Percentiles rank a stretch among this genome's conserved stretches.
phyloP scores from a whole-genome alignment of 441 rosid species.

The Gossypium trilobum region DNA sequence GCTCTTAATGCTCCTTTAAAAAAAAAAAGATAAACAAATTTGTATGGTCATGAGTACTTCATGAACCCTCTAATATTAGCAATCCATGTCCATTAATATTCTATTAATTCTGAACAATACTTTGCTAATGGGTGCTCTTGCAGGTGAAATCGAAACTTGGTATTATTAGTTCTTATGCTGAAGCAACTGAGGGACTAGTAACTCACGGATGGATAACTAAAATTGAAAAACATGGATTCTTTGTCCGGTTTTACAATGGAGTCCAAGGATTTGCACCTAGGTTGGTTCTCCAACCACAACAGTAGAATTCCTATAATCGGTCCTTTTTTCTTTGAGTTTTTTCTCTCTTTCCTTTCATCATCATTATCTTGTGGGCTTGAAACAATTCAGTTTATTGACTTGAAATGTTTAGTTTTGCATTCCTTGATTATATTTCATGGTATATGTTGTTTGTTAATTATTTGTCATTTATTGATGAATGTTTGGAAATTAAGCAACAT shows the following conservation, averaged over 20 bases:
- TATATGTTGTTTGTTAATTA: neutral
- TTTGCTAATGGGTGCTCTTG: conserved; percentile 20
- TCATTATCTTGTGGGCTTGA: neutral
- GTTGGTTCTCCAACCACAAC: conserved; percentile 29
- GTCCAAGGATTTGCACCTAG: conserved; percentile 95
- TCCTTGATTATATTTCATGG: neutral
- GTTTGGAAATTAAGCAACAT: neutral
- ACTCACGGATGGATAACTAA: conserved; percentile 98
- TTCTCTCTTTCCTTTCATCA: neutral
- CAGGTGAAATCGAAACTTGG: conserved; percentile 91
- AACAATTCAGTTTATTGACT: neutral
- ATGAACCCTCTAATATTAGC: neutral
- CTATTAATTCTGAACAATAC: conserved; percentile 13
- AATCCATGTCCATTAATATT: neutral
- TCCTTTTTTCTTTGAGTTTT: neutral
- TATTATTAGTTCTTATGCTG: conserved; percentile 75
- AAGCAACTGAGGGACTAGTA: conserved; percentile 71
- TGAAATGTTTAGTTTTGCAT: neutral
- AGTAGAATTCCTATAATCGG: neutral
- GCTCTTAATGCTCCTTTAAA: neutral
- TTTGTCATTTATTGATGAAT: neutral
- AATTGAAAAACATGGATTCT: conserved; percentile 93
- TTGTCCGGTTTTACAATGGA: conserved; percentile 90
- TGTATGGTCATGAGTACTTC: neutral
- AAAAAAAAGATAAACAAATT: neutral